Base-by-base conservation (phyloP, 495 filamentous ascomycete genomes). In the Wilcoxina mikolae region DNA sequence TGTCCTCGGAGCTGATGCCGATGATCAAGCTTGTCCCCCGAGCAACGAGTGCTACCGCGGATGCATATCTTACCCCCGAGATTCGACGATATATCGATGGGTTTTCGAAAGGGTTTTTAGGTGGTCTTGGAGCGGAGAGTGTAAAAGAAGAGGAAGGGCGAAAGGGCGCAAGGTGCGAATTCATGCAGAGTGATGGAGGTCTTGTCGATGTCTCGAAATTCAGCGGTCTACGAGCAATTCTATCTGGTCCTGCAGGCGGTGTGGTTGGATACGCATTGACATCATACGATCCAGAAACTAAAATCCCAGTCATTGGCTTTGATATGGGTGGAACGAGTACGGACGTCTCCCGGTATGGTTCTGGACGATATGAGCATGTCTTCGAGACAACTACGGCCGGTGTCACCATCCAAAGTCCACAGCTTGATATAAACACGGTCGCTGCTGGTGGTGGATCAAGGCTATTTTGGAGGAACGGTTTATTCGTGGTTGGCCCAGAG, bases 341-440 rank as follows among this genome's bases (percentile, higher is more conserved):
- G 0, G 91, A 98, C 65, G 90, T 95, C 4, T 94, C 87, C 22
- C 73, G 91, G 24, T 96, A 91, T 61, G 91, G 90, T 35, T 73
- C 76, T 41, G 90, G 91, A 10, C 76, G 90, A 46, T 87, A 94
- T 64, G 91, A 96, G 54, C 91, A 98, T 67, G 91, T 95, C 0
- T 96, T 98, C 57, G 91, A 94, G 65, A 95, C 91, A 1, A 95
- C 90, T 0, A 94, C 93, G 0, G 91, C 91, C 1, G 91, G 91
- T 23, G 87, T 98, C 4, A 87, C 88, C 0, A 93, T 96, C 29
- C 91, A 96, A 61, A 88, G 83, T 0, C 91, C 91, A 0, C 91
- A 96, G 61, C 77, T 98, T 0, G 91, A 98, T 69, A 95, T 98
- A 69, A 96, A 96, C 68, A 98, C 91, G 0, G 90, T 96, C 27